Conservation (phyloP, 2,329 filamentous ascomycete genomes). For the Clonostachys byssicola region DNA sequence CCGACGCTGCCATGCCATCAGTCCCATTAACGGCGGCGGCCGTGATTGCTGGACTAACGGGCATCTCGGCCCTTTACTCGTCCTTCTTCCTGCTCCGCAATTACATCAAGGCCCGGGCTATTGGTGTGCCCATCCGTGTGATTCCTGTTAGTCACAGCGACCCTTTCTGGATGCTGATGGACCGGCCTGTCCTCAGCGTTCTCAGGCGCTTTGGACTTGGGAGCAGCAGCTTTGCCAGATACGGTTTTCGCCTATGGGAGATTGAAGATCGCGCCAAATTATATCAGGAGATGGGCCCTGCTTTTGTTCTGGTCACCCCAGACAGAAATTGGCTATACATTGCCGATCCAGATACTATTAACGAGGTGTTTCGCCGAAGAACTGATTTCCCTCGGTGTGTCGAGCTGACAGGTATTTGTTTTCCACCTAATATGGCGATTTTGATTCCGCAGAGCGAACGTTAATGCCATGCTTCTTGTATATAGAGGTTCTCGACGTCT, state of each 20-base stretch:
- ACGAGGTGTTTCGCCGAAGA: background rate
- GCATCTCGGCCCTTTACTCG: background rate
- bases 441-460: background rate
- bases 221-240: conserved; percentile 20
- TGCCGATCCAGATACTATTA: conserved; percentile 4
- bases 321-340: conserved; percentile 4
- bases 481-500: conserved; percentile 1
- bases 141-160: conserved; percentile 22
- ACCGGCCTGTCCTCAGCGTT: conserved; percentile 11
- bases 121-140: conserved; percentile 22
- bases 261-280: conserved; percentile 12
- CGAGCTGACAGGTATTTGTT: background rate
- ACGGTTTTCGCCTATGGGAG: conserved; percentile 21
- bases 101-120: conserved; percentile 11
- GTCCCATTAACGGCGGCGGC: background rate
- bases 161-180: conserved; percentile 20
- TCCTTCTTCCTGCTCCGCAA: conserved; percentile 1
- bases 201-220: conserved; percentile 11
- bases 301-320: conserved; percentile 5
- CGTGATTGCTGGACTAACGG: background rate
- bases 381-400: conserved; percentile 2
- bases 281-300: conserved; percentile 17
- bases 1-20: background rate
- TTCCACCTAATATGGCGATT: background rate
- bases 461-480: background rate